Base-by-base conservation (phyloP, 805 yeast genomes). In the Teunomyces pallodes region DNA sequence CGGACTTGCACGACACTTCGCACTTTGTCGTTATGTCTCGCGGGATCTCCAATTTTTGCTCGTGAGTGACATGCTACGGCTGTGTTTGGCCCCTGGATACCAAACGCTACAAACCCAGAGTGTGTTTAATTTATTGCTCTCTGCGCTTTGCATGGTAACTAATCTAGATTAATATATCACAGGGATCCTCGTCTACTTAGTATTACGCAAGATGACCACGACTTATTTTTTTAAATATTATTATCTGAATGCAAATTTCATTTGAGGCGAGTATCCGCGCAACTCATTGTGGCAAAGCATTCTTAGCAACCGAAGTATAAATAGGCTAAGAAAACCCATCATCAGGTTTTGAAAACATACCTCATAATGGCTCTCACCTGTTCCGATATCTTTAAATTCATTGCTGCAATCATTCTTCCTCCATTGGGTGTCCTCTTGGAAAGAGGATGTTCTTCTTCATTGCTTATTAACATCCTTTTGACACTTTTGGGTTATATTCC, bases 401-500 rank as follows among this genome's bases (percentile, higher is more conserved):
- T 80, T 47, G 57, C 72, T 51, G 84, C 84, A 12, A 56, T 79
- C 53, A 58, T 80, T 50, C 66, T 80, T 46, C 87, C 86, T 36
- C 86, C 86, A 46, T 68, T 82, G 54, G 86, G 85, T 48, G 87
- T 82, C 3, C 80, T 79, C 69, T 63, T 80, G 46, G 84, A 81
- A 65, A 67, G 75, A 54, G 87, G 87, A 33, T 80, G 84, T 62
- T 66, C 74, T 30, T 59, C 71, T 12, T 65, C 61, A 49, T 58
- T 65, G 8, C 62, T 66, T 49, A 71, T 87, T 59, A 86, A 86
- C 68, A 67, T 86, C 42, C 58, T 87, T 38, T 76, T 88, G 59
- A 83, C 91, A 17, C 64, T 82, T 53, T 74, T 88, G 49, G 94
- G 91, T 36, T 87, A 83, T 67, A 68, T 87, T 53, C 96, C 96